Conservation (phyloP, 2,329 filamentous ascomycete species). For the Cladobotryum mycophilum region DNA sequence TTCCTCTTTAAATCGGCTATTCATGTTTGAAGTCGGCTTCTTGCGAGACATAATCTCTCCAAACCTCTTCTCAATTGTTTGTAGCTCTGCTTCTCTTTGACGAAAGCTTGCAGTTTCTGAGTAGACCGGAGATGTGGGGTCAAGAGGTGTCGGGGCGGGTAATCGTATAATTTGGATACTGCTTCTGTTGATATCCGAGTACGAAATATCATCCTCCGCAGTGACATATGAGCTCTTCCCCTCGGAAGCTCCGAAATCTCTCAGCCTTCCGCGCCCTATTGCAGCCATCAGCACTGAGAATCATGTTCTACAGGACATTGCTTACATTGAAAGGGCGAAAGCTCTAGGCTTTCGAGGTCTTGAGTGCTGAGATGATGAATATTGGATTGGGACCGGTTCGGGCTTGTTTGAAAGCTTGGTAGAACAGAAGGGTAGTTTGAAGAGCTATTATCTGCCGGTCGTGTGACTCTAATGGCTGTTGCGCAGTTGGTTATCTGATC, state of each 20-base stretch:
- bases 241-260: constrained; percentile 16
- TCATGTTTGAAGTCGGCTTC: constrained; percentile 22
- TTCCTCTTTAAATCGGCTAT: constrained; percentile 38
- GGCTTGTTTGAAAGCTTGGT: constrained; percentile 29
- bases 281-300: neutral
- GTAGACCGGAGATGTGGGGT: constrained; percentile 7
- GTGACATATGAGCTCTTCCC: constrained; percentile 22
- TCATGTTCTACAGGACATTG: neutral
- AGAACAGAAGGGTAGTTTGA: constrained; percentile 29
- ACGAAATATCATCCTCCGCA: constrained; percentile 14
- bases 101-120: constrained; percentile 34
- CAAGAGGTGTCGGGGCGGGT: constrained; percentile 9
- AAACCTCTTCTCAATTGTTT: constrained; percentile 36
- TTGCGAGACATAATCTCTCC: constrained; percentile 26
- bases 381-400: constrained; percentile 20
- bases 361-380: constrained; percentile 23
- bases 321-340: constrained; percentile 31
- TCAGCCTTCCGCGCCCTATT: constrained; percentile 19
- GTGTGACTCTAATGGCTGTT: neutral
- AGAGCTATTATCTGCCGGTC: constrained; percentile 17
- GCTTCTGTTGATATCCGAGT: constrained; percentile 4
- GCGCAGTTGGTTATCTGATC: neutral
- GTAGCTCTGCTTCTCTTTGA: constrained; percentile 33
- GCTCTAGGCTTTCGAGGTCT: constrained; percentile 29
- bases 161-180: constrained; percentile 2